Conservation (phyloP, 176 grass and related monocot genomes). For the Raddia distichophylla region DNA sequence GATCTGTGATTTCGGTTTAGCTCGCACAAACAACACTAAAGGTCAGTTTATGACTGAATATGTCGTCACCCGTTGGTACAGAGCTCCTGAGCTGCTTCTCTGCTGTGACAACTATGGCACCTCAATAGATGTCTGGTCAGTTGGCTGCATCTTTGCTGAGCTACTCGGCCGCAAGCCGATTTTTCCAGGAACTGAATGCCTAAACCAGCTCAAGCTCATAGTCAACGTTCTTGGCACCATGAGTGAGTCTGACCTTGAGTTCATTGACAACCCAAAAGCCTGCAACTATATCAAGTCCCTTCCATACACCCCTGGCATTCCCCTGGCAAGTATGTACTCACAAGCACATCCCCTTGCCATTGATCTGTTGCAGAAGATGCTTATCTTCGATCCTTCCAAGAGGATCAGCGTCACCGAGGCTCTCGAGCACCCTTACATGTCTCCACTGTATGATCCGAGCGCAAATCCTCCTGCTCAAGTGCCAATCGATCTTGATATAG, state of each 20-base stretch:
- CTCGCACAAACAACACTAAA: constrained; percentile 59
- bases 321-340: constrained; percentile 41
- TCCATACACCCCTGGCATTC: constrained; percentile 51
- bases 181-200: constrained; percentile 61
- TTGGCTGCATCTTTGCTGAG: constrained; percentile 69
- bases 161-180: constrained; percentile 64
- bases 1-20: constrained; percentile 67
- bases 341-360: constrained; percentile 60
- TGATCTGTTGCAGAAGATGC: constrained; percentile 66
- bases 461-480: constrained; percentile 62
- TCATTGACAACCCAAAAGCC: constrained; percentile 60
- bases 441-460: constrained; percentile 52
- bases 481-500: constrained; percentile 56
- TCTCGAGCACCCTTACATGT: constrained; percentile 63
- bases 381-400: constrained; percentile 59
- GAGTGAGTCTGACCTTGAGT: constrained; percentile 53
- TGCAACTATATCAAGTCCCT: constrained; percentile 62
- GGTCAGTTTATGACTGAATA: constrained; percentile 75
- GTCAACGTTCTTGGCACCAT: constrained; percentile 60
- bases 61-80: constrained; percentile 62
- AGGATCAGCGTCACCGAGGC: constrained; percentile 58
- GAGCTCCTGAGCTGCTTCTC: constrained; percentile 58
- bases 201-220: constrained; percentile 62
- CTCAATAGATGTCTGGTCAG: constrained; percentile 65
- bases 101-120: constrained; percentile 62